Evolutionary conservation across 352 stramenopile species (phyloP), one percentile per base, ranked within the genome.

Genomic region (Elongisporangium anandrum): DNA sequence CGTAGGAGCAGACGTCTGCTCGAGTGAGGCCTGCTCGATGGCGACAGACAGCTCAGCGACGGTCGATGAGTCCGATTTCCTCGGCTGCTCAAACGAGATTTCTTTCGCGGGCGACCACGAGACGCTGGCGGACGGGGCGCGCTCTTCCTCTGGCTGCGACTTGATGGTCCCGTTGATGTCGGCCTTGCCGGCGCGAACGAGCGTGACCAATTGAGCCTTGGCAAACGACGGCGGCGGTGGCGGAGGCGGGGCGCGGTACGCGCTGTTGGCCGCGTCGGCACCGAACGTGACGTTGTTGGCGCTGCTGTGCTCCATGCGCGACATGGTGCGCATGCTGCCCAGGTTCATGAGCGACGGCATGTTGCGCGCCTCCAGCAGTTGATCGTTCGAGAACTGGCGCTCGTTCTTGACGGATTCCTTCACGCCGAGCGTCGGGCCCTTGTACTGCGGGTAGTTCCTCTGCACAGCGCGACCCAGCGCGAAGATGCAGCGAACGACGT

Each of bases 331-430:
- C 59, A 85, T 80, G 55, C 82, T 92, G 15, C 85, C 85, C 19
- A 89, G 70, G 57, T 75, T 92, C 29, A 90, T 70, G 22, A 90
- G 70, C 49, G 77, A 74, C 0, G 76, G 77, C 39, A 79, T 81
- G 56, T 83, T 85, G 52, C 69, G 73, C 16, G 79, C 85, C 39
- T 79, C 72, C 13, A 74, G 70, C 8, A 95, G 71, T 60, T 95
- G 77, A 50, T 90, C 75, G 9, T 77, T 63, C 3, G 81, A 82
- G 65, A 92, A 95, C 19, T 73, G 64, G 39, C 85, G 81, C 54
- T 82, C 75, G 59, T 95, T 95, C 63, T 88, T 88, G 50, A 61
- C 71, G n/a, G 79, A 72, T 53, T 95, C 85, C 66, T 92, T 93
- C 8, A 95, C 85, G 19, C 85, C 85, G 2, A 95, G 77, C 52